A percentile compares a stretch with the other conserved stretches of the same genome.
phyloP scores from a whole-genome alignment of 441 rosid genomes.

The Adansonia gregorii region DNA sequence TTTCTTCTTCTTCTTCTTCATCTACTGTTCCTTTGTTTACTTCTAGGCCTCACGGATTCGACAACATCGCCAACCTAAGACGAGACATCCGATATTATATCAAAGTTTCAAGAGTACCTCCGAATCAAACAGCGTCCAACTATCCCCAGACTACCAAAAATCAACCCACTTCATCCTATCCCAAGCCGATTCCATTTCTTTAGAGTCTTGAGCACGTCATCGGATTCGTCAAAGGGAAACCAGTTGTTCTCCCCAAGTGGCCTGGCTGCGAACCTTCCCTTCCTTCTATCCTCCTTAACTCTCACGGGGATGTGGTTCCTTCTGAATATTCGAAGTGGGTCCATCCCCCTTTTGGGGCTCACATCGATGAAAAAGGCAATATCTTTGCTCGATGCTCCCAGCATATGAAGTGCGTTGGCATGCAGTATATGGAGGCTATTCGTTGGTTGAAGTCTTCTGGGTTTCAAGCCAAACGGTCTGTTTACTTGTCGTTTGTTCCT shows the following conservation, averaged over 20 bases:
- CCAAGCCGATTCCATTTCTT: constrained; percentile 67
- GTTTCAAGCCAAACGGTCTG: constrained; percentile 64
- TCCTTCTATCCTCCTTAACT: constrained; percentile 78
- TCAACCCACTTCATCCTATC: constrained; percentile 66
- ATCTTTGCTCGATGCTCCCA: constrained; percentile 91
- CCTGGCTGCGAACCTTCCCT: constrained; percentile 62
- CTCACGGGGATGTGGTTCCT: constrained; percentile 96
- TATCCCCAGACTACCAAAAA: constrained; percentile 64
- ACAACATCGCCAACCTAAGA: constrained; percentile 21
- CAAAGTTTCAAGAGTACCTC: constrained; percentile 85
- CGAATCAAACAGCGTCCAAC: constrained; percentile 86
- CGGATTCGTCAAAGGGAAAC: constrained; percentile 70
- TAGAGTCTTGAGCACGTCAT: constrained; percentile 56
- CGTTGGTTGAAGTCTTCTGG: constrained; percentile 66
- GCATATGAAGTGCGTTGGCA: constrained; percentile 98
- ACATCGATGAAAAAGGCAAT: constrained; percentile 68
- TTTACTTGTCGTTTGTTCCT: constrained; percentile 76
- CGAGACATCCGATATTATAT: constrained; percentile 39
- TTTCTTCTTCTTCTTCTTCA: constrained; percentile 20
- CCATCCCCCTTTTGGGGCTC: constrained; percentile 73
- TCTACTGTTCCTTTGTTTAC: constrained; percentile 24
- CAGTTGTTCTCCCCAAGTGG: constrained; percentile 78
- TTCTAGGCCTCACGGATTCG: constrained; percentile 18
- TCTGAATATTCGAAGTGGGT: constrained; percentile 78
- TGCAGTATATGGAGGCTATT: constrained; percentile 91